Evolutionary conservation across 2,329 filamentous ascomycete genomes (phyloP).

Genomic region (Graphiopsis chlorocephala): DNA sequence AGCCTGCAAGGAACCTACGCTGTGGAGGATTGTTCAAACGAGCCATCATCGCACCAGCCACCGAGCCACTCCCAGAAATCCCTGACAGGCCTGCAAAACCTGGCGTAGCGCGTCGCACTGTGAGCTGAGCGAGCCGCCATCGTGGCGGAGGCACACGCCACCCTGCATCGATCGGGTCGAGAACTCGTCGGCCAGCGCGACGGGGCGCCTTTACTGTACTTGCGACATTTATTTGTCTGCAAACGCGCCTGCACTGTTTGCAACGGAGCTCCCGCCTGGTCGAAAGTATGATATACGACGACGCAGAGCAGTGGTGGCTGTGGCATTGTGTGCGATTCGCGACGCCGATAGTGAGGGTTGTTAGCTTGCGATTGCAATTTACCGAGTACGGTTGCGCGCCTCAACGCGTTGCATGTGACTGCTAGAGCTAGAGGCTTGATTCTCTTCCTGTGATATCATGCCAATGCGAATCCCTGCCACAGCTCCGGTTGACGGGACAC

Average conservation of each 20-base stretch:
- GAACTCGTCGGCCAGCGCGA: slow-evolving; percentile 9
- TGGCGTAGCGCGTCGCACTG: slow-evolving; percentile 1
- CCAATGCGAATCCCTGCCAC: background rate
- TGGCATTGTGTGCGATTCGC: background rate
- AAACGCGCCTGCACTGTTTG: background rate
- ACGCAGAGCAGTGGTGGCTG: slow-evolving; percentile 1
- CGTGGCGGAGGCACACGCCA: slow-evolving; percentile 1
- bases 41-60: background rate
- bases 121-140: slow-evolving; percentile 1
- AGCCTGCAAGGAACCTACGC: background rate
- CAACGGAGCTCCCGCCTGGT: background rate
- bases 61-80: background rate
- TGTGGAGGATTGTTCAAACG: slow-evolving; percentile 6
- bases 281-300: background rate
- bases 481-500: background rate
- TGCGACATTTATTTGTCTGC: background rate
- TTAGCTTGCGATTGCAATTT: background rate
- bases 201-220: background rate
- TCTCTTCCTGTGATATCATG: slow-evolving; percentile 1
- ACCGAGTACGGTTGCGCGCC: background rate
- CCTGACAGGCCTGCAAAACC: slow-evolving; percentile 1
- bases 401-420: slow-evolving; percentile 9
- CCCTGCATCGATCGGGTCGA: slow-evolving; percentile 5
- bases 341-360: background rate
- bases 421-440: background rate